phyloP scores from a whole-genome alignment of 1,284 basidiomycete species.

The Erythrobasidium hasegawianum region DNA sequence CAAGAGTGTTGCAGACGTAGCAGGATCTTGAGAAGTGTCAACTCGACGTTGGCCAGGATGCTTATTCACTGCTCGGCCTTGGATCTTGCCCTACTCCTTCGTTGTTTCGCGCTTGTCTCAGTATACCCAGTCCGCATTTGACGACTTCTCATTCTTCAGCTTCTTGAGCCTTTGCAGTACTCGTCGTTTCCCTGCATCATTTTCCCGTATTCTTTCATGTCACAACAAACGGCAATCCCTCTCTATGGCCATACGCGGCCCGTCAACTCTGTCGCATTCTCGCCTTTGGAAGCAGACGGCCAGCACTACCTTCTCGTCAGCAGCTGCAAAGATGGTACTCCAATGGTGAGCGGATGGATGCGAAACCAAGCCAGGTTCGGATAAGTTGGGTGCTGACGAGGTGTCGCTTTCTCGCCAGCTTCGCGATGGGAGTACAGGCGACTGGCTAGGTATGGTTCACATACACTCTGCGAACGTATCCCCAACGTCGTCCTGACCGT shows the following conservation, averaged over 20 bases:
- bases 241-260: constrained; percentile 41
- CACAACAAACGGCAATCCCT: not conserved
- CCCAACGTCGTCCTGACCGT: too few species aligned
- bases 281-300: constrained; percentile 56
- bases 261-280: constrained; percentile 40
- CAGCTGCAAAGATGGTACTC: constrained; percentile 93
- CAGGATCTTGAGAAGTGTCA: too few species aligned
- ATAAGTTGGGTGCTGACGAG: not conserved
- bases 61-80: too few species aligned
- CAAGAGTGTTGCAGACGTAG: too few species aligned
- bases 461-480: not conserved
- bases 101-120: too few species aligned
- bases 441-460: not conserved
- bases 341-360: constrained; percentile 92
- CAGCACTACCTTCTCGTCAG: constrained; percentile 77
- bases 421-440: constrained; percentile 15
- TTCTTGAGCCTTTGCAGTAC: too few species aligned
- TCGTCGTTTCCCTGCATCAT: too few species aligned
- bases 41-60: too few species aligned
- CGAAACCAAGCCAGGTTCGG: not conserved
- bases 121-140: too few species aligned
- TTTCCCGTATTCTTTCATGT: too few species aligned
- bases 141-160: too few species aligned
- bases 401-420: not conserved
- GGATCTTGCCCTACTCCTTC: too few species aligned